phyloP scores from a whole-genome alignment of 495 filamentous ascomycete species.

The Aspergillus panamensis region DNA sequence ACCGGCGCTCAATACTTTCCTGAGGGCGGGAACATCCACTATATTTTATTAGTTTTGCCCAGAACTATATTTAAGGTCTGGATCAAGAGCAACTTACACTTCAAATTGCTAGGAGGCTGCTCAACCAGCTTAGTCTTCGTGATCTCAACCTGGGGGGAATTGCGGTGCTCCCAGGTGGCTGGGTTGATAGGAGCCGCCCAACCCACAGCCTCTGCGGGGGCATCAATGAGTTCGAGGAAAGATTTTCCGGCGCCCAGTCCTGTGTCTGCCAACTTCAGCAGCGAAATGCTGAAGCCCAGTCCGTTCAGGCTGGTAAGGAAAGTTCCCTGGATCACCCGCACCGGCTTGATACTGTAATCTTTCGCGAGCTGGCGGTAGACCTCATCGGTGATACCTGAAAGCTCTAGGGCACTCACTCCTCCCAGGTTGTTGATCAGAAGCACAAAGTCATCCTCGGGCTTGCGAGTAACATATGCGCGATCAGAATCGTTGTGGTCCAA shows the following conservation, averaged over 20 bases:
- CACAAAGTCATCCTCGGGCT: constrained; percentile 59
- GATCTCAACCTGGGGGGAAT: constrained; percentile 36
- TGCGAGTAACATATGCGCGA: constrained; percentile 70
- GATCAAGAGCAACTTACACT: constrained; percentile 38
- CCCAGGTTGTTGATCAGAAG: constrained; percentile 92
- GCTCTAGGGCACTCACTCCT: constrained; percentile 82
- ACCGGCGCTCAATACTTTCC: constrained; percentile 59
- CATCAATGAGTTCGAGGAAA: constrained; percentile 85
- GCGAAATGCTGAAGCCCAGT: constrained; percentile 82
- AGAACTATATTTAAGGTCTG: neutral
- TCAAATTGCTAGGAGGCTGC: constrained; percentile 66
- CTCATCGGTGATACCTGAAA: constrained; percentile 86
- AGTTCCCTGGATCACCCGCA: constrained; percentile 56
- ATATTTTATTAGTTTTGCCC: constrained; percentile 19
- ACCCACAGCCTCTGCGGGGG: constrained; percentile 77
- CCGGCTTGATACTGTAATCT: constrained; percentile 67
- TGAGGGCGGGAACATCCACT: constrained; percentile 60
- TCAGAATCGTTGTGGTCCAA: constrained; percentile 77
- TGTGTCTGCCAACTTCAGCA: constrained; percentile 78
- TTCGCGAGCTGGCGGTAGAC: constrained; percentile 71
- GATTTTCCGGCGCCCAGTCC: constrained; percentile 70
- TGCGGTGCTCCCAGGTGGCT: constrained; percentile 51
- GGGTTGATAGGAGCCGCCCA: constrained; percentile 71
- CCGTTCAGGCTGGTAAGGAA: constrained; percentile 88
- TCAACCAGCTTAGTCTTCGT: constrained; percentile 55